Percentiles rank a stretch among this genome's conserved stretches.
phyloP scores from a whole-genome alignment of 2,329 filamentous ascomycete species.

The Scorias spongiosa region DNA sequence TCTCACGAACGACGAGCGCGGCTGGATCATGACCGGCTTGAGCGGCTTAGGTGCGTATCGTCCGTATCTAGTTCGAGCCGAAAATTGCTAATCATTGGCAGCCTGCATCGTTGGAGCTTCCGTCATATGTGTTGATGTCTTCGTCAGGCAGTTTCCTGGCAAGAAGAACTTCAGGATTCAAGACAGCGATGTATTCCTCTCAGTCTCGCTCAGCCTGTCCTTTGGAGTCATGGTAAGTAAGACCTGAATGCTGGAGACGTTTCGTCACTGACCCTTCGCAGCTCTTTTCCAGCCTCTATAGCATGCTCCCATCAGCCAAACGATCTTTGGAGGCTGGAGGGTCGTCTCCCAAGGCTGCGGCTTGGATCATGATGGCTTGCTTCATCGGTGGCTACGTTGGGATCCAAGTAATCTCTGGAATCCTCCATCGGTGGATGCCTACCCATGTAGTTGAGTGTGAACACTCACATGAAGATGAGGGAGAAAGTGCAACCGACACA shows the following conservation, averaged over 20 bases:
- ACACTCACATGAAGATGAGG: conserved; percentile 52
- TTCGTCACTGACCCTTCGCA: conserved; percentile 22
- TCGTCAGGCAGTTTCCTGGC: conserved; percentile 58
- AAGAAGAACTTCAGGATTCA: conserved; percentile 71
- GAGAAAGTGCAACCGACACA: conserved; percentile 20
- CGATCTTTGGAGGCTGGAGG: conserved; percentile 57
- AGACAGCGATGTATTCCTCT: conserved; percentile 77
- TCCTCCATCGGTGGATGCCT: conserved; percentile 59
- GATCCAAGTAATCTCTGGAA: conserved; percentile 56
- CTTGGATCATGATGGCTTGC: conserved; percentile 51
- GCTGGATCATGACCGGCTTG: conserved; percentile 78
- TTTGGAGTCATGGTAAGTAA: conserved; percentile 82
- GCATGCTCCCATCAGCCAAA: conserved; percentile 80
- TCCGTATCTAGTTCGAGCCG: no score
- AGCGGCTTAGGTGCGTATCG: conserved; percentile 54
- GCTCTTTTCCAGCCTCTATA: conserved; percentile 85
- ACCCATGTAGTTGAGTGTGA: conserved; percentile 71
- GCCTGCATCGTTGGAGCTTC: conserved; percentile 55
- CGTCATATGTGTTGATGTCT: conserved; percentile 73
- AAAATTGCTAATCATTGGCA: conserved; percentile 13
- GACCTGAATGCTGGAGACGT: neutral
- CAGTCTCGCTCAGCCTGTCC: conserved; percentile 75
- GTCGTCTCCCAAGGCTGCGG: conserved; percentile 50
- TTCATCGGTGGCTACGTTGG: conserved; percentile 60
- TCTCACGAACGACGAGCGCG: conserved; percentile 67